These are phyloP conservation scores for Penium margaritaceum DNA, from an alignment of 139 green algal species.

Conservation along the genomic window DNA sequence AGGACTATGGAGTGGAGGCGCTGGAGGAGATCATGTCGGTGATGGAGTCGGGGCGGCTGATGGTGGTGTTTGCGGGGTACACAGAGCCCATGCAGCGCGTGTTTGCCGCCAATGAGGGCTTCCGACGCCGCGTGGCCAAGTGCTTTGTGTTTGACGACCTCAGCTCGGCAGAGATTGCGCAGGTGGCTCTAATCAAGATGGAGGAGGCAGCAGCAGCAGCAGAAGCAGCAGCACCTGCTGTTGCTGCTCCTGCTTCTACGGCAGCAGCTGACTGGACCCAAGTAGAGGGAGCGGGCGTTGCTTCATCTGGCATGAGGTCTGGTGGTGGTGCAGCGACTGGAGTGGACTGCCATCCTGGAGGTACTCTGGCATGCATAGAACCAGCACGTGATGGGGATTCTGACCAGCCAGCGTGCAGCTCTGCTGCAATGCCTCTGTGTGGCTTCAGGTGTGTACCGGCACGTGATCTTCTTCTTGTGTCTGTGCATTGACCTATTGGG, in stretches of 20 bases:
- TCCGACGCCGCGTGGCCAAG: conserved; percentile 10
- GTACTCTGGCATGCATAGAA: too few relatives aligned
- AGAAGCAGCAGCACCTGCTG: too few relatives aligned
- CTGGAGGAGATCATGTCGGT: conserved; percentile 23
- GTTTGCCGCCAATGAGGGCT: conserved; percentile 20
- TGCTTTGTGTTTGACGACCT: conserved; percentile 17
- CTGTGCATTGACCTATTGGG: too few relatives aligned
- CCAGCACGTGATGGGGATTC: too few relatives aligned
- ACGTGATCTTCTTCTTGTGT: too few relatives aligned
- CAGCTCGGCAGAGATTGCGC: conserved; percentile 2
- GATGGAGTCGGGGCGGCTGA: conserved; percentile 7
- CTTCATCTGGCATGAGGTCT: too few relatives aligned
- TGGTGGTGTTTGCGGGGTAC: conserved; percentile 23
- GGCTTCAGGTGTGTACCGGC: too few relatives aligned
- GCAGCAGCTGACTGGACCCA: too few relatives aligned
- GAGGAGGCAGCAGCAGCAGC: neutral
- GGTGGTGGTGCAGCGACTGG: neutral
- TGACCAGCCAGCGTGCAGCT: too few relatives aligned
- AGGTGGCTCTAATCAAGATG: conserved; percentile 17
- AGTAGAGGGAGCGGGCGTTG: too few relatives aligned
- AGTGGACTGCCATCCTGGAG: neutral
- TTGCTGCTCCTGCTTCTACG: too few relatives aligned
- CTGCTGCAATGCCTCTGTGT: too few relatives aligned
- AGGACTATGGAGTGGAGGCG: conserved; percentile 22
- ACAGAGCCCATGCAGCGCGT: conserved; percentile 18